Base-by-base conservation (phyloP, 108 stramenopile genomes). In the Nitzschia sp. region DNA sequence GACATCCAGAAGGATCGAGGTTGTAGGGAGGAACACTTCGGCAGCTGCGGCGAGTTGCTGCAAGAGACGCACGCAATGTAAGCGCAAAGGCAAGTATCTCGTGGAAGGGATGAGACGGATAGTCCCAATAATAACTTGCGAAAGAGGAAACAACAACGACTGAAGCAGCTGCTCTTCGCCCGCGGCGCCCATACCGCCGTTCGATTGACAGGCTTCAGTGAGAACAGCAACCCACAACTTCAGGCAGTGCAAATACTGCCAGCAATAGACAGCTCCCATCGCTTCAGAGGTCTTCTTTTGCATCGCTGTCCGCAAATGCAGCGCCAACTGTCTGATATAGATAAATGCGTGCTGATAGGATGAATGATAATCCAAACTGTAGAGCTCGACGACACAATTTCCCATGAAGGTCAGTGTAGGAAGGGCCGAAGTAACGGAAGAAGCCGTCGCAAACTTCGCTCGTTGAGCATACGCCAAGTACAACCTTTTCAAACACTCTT, bases 271-370 rank as follows among this genome's bases (percentile, higher is more conserved):
- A 32, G 72, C 78, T 28, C 72, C 74, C 52, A 89, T 70, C 21
- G 90, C 81, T 67, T 97, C 96, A 36, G 73, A 63, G 3, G 94
- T 92, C 69, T 94, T 93, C 77, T 97, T 95, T 65, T 87, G 86
- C 71, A 97, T 69, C n/a, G 97, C 97, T 0, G 89, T 75, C 34
- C 99, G 81, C 33, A 98, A 69, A 59, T 96, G 95, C 58, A 99
- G 80, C 28, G 97, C 97, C 71, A 99, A 71, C 65, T 98, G 97
- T 26, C 99, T 91, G 59, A 98, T 96, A 83, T 98, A 99, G 9
- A 99, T 83, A 80, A 99, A 99, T 21, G 97, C 97, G 71, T 98
- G 96, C 69, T 98, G 97, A 77, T 99, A 99, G 9, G 97, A 89
- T 32, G 90, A 86, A 16, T 90, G 91, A 64, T 88, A 82, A 67